Conservation (phyloP, 2,329 filamentous ascomycete species). For the Septoria linicola region DNA sequence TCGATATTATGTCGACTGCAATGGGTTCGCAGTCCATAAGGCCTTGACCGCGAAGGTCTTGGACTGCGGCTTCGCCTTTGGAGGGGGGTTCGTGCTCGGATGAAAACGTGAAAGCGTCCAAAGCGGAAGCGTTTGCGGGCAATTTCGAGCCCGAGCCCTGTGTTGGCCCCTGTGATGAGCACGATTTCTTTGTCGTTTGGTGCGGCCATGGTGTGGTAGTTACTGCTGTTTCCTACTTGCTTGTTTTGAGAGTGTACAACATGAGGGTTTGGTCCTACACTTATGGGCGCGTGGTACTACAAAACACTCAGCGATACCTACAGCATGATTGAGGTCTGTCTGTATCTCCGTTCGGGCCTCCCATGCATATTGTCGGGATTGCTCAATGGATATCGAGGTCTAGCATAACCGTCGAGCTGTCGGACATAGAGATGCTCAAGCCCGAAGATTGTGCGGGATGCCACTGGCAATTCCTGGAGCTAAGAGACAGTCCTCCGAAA, state of each 20-base stretch:
- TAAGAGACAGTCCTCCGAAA: no score
- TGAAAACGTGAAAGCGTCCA: constrained; percentile 53
- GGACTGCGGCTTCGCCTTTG: constrained; percentile 54
- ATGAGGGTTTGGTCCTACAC: no score
- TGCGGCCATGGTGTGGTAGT: constrained; percentile 10
- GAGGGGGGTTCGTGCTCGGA: constrained; percentile 54
- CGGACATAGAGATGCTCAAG: background rate
- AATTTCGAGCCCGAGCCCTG: constrained; percentile 59
- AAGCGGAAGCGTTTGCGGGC: constrained; percentile 52
- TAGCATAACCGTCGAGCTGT: no score
- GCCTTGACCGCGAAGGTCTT: constrained; percentile 27
- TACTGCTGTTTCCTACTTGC: no score
- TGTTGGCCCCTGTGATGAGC: constrained; percentile 58
- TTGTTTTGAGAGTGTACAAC: no score
- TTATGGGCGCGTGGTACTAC: no score
- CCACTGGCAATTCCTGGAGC: no score
- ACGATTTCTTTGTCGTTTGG: constrained; percentile 44
- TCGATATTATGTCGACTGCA: constrained; percentile 56
- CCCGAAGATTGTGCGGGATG: background rate
- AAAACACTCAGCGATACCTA: no score
- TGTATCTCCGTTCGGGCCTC: no score
- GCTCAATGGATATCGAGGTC: no score
- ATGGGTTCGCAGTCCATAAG: constrained; percentile 42
- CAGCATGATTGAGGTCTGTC: no score
- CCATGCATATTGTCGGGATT: no score